Evolutionary conservation across 2,329 filamentous ascomycete species (phyloP).

Genomic region (Fusarium tricinctum): DNA sequence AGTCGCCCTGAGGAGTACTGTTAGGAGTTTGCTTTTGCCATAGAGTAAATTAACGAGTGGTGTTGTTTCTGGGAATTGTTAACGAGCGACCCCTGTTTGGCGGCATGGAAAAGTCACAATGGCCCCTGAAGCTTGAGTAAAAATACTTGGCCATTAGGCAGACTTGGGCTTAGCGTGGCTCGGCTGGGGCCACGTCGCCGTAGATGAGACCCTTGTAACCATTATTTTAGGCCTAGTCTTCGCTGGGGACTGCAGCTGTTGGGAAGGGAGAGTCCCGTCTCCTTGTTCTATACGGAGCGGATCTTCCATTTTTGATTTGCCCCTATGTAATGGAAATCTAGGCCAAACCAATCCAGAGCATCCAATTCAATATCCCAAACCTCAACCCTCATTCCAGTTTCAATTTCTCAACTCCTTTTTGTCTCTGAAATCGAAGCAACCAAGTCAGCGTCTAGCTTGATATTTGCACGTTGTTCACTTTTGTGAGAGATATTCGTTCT

Average conservation of each 20-base stretch:
- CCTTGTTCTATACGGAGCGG: conserved; percentile 19
- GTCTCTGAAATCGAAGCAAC: conserved; percentile 21
- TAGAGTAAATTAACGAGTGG: conserved; percentile 11
- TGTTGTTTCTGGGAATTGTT: conserved; percentile 7
- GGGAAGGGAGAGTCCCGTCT: conserved; percentile 29
- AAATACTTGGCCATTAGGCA: conserved; percentile 26
- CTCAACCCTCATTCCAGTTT: conserved; percentile 40
- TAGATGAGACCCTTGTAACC: conserved; percentile 34
- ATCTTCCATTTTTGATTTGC: conserved; percentile 37
- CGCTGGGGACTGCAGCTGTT: conserved; percentile 18
- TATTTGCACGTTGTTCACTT: conserved; percentile 5
- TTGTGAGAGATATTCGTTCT: neutral
- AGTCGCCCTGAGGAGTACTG: neutral
- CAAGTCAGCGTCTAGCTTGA: conserved; percentile 13
- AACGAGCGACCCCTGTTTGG: conserved; percentile 18
- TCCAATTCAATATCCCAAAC: conserved; percentile 36
- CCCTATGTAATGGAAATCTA: conserved; percentile 40
- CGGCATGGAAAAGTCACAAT: conserved; percentile 24
- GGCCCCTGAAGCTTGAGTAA: conserved; percentile 35
- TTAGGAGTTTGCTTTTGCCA: conserved; percentile 19
- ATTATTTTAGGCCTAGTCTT: conserved; percentile 8
- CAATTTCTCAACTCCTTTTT: conserved; percentile 32
- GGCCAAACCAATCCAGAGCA: conserved; percentile 37
- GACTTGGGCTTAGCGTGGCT: conserved; percentile 25
- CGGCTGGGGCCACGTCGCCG: conserved; percentile 44